A percentile compares a stretch with the other conserved stretches of the same genome.
These are phyloP conservation scores for Alternaria rosae DNA, from an alignment of 2,329 filamentous ascomycete genomes.

Conservation along the genomic window DNA sequence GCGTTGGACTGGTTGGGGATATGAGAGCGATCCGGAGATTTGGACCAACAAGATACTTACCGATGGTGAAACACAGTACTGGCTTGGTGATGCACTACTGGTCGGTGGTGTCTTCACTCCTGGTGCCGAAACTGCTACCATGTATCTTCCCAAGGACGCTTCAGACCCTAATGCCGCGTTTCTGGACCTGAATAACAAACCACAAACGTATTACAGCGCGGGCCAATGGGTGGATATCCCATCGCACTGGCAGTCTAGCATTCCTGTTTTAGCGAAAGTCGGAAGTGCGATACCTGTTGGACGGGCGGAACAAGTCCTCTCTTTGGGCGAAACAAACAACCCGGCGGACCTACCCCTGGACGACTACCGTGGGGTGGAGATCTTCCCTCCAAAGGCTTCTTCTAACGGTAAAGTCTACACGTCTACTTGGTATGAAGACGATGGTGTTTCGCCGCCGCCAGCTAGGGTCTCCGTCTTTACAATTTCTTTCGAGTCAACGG, in stretches of 20 bases:
- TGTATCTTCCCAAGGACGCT: conserved; percentile 67
- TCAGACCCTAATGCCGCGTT: conserved; percentile 61
- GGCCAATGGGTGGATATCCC: conserved; percentile 62
- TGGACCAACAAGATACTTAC: conserved; percentile 66
- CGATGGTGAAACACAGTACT: conserved; percentile 74
- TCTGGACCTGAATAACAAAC: conserved; percentile 69
- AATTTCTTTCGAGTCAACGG: conserved; percentile 44
- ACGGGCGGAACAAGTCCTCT: conserved; percentile 59
- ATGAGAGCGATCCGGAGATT: conserved; percentile 70
- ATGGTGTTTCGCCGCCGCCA: conserved; percentile 59
- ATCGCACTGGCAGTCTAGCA: conserved; percentile 62
- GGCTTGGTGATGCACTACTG: conserved; percentile 72
- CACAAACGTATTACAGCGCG: conserved; percentile 64
- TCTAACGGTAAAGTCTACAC: conserved; percentile 49
- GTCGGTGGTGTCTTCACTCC: conserved; percentile 73
- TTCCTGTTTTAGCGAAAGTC: conserved; percentile 63
- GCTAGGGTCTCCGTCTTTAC: conserved; percentile 39
- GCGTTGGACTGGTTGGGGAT: conserved; percentile 77
- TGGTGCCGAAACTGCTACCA: conserved; percentile 59
- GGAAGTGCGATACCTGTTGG: conserved; percentile 64
- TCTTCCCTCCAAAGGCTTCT: conserved; percentile 61
- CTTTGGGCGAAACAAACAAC: conserved; percentile 58
- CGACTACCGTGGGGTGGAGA: conserved; percentile 64
- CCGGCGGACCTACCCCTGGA: conserved; percentile 58
- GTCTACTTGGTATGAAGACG: conserved; percentile 64